Percentiles rank a stretch among this genome's conserved stretches.
Evolutionary conservation across 1,284 basidiomycete species (phyloP).

Genomic region (Uromyces viciae-fabae): DNA sequence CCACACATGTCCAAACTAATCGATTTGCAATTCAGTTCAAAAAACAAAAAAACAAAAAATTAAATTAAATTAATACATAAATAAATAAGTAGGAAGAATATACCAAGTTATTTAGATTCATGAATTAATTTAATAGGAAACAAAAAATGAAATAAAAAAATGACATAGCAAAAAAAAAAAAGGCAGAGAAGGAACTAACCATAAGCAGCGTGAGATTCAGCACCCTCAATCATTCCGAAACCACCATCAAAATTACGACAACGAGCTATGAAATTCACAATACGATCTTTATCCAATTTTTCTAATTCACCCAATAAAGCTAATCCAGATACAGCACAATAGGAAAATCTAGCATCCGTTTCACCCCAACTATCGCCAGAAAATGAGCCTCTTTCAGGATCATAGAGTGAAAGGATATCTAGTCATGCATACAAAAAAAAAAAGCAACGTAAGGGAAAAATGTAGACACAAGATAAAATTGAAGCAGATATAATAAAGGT

Average conservation of each 20-base stretch:
- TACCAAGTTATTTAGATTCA: too few species aligned
- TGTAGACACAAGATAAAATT: not conserved
- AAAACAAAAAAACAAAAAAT: not conserved
- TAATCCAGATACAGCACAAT: slow-evolving; percentile 76
- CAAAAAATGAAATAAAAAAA: not conserved
- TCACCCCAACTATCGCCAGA: slow-evolving; percentile 87
- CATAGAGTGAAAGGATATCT: slow-evolving; percentile 80
- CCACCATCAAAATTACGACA: slow-evolving; percentile 95
- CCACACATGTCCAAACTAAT: slow-evolving; percentile 83
- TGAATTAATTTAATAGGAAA: not conserved
- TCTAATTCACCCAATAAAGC: slow-evolving; percentile 72
- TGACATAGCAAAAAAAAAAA: not conserved
- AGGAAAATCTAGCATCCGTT: slow-evolving; percentile 84
- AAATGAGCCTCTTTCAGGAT: slow-evolving; percentile 73
- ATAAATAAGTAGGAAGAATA: not conserved
- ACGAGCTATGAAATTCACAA: slow-evolving; percentile 62
- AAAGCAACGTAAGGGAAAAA: not conserved
- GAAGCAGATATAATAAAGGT: not conserved
- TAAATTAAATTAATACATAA: not conserved
- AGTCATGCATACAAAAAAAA: not conserved
- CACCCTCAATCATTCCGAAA: slow-evolving; percentile 76
- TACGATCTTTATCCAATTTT: slow-evolving; percentile 53
- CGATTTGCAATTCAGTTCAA: not conserved
- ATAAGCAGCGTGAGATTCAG: slow-evolving; percentile 87
- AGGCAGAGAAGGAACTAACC: slow-evolving; percentile 59